A percentile compares a stretch with the other conserved stretches of the same genome.
These are phyloP conservation scores for Heterobasidion irregulare DNA, from an alignment of 1,284 basidiomycete species.

Conservation along the genomic window DNA sequence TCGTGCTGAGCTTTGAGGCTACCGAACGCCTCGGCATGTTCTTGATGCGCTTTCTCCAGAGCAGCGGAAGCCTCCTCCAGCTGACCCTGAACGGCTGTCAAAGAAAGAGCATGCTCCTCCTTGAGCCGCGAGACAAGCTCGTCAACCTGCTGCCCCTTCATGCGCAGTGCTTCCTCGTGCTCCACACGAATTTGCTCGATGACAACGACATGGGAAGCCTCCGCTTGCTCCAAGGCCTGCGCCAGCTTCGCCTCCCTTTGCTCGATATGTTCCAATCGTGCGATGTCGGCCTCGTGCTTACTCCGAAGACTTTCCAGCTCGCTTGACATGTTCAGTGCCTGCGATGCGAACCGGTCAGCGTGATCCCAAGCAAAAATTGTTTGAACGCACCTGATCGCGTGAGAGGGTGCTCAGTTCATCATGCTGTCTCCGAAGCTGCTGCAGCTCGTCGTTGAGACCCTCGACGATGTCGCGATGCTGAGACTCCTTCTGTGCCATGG, in stretches of 20 bases:
- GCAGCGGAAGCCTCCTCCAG: conserved; percentile 20
- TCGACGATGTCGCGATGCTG: conserved; percentile 73
- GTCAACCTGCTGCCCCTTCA: conserved; percentile 46
- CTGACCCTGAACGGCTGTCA: conserved; percentile 19
- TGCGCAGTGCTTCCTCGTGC: conserved; percentile 45
- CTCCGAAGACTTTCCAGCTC: conserved; percentile 70
- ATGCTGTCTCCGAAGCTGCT: conserved; percentile 64
- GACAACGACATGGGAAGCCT: conserved; percentile 33
- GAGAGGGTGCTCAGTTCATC: conserved; percentile 75
- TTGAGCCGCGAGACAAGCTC: conserved; percentile 34
- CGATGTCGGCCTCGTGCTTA: conserved; percentile 47
- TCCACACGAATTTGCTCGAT: conserved; percentile 40
- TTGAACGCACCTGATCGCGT: conserved; percentile 60
- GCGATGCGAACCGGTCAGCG: not conserved
- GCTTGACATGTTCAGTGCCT: conserved; percentile 81
- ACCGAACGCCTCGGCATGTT: conserved; percentile 27
- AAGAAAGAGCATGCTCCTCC: conserved; percentile 28
- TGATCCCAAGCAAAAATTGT: not conserved
- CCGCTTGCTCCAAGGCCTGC: conserved; percentile 36
- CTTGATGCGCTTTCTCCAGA: conserved; percentile 19
- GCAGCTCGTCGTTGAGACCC: conserved; percentile 57
- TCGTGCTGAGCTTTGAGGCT: conserved; percentile 28
- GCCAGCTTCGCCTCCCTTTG: conserved; percentile 49
- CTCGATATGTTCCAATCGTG: conserved; percentile 41
- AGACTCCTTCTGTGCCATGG: conserved; percentile 93